These are phyloP conservation scores for Picea glauca DNA, from an alignment of 75 land plant species.

Conservation along the genomic window DNA sequence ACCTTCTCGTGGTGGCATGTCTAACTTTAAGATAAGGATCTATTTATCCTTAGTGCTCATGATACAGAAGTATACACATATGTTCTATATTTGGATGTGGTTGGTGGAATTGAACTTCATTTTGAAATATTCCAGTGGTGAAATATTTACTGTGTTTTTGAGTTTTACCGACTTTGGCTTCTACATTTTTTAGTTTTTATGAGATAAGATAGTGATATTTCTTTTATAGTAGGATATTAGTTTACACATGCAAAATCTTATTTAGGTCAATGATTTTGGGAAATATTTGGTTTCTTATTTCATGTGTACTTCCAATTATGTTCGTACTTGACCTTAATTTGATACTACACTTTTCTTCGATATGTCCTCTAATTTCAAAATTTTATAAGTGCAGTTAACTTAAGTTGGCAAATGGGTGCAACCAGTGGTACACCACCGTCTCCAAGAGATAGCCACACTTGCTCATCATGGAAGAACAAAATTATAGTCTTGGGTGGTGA, in stretches of 20 bases:
- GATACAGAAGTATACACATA: too few species aligned
- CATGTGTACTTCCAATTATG: not conserved
- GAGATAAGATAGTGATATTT: not conserved
- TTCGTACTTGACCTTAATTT: not conserved
- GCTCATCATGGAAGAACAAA: slow-evolving; percentile 85
- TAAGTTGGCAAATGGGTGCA: slow-evolving; percentile 54
- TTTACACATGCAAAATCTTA: not conserved
- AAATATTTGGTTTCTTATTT: not conserved
- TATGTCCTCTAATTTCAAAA: not conserved
- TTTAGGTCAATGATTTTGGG: not conserved
- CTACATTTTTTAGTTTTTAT: not conserved
- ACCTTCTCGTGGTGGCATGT: too few species aligned
- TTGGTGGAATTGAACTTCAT: not conserved
- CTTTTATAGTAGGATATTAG: not conserved
- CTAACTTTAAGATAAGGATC: too few species aligned
- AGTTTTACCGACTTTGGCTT: not conserved
- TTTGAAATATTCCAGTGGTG: not conserved
- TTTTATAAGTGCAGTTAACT: slow-evolving; percentile 36
- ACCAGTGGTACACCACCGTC: slow-evolving; percentile 77
- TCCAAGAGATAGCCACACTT: slow-evolving; percentile 92
- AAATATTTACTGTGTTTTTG: not conserved
- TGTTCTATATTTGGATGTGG: too few species aligned
- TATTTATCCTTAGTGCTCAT: too few species aligned
- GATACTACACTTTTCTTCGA: not conserved
- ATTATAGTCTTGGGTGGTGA: slow-evolving; percentile 91